phyloP scores from a whole-genome alignment of 1,139 yeast species.

The Debaryomyces subglobosus region DNA sequence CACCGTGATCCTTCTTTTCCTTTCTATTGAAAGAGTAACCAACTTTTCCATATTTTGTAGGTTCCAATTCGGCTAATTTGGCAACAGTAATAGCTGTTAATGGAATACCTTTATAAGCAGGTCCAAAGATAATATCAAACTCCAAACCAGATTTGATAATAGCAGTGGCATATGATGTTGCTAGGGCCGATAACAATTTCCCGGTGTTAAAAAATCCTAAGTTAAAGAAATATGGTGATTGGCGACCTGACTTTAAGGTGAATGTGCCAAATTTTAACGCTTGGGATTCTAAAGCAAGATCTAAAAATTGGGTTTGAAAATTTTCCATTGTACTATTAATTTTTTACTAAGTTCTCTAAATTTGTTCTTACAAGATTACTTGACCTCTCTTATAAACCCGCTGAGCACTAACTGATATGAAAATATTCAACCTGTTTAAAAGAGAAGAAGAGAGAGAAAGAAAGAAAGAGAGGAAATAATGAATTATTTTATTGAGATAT shows the following conservation, averaged over 20 bases:
- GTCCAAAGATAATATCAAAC: slow-evolving; percentile 93
- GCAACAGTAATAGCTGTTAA: slow-evolving; percentile 91
- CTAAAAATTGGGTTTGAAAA: slow-evolving; percentile 70
- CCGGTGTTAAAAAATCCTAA: slow-evolving; percentile 89
- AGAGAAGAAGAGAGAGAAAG: slow-evolving; percentile 13
- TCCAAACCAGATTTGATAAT: slow-evolving; percentile 79
- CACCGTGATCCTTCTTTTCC: slow-evolving; percentile 98
- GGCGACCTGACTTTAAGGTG: slow-evolving; percentile 89
- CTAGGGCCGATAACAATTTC: slow-evolving; percentile 71
- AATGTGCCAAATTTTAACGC: slow-evolving; percentile 87
- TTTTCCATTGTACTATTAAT: slow-evolving; percentile 23
- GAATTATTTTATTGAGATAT: not conserved
- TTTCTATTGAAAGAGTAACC: slow-evolving; percentile 81
- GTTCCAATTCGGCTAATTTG: slow-evolving; percentile 87
- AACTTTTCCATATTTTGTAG: slow-evolving; percentile 65
- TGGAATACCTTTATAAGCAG: slow-evolving; percentile 98
- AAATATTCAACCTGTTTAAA: slow-evolving; percentile 4
- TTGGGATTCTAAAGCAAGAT: slow-evolving; percentile 75
- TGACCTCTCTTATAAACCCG: slow-evolving; percentile 2
- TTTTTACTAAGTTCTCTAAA: not conserved
- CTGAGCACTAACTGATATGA: not conserved
- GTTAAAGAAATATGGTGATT: slow-evolving; percentile 96
- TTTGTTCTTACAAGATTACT: not conserved
- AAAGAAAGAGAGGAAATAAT: slow-evolving; percentile 10
- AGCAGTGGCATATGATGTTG: slow-evolving; percentile 86